These are phyloP conservation scores for Cafeteria roenbergensis DNA, from an alignment of 108 stramenopile genomes.

Conservation along the genomic window DNA sequence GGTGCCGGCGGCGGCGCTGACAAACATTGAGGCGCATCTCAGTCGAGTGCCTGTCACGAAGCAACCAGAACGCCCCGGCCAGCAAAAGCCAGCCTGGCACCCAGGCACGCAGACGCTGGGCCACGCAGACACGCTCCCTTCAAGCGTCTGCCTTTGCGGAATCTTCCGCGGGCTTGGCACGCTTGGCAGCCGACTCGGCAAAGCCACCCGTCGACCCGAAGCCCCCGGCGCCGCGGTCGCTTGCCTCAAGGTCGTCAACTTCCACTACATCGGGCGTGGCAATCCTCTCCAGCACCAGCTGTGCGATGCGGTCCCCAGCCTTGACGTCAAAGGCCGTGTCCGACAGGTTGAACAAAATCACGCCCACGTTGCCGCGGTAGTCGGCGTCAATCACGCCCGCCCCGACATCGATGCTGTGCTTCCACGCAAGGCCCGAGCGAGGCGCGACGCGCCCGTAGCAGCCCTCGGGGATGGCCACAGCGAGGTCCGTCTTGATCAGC, in stretches of 20 bases:
- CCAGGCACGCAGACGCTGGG: no score
- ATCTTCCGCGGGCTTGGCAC: no score
- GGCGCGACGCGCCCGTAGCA: slow-evolving; percentile 74
- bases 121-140: no score
- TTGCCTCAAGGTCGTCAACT: slow-evolving; percentile 66
- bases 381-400: slow-evolving; percentile 95
- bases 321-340: slow-evolving; percentile 61
- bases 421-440: slow-evolving; percentile 66
- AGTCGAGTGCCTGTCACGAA: no score
- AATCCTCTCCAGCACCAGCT: slow-evolving; percentile 86
- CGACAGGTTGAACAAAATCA: slow-evolving; percentile 90
- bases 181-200: no score
- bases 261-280: slow-evolving; percentile 60
- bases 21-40: no score
- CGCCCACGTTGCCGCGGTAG: slow-evolving; percentile 89
- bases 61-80: no score
- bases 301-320: slow-evolving; percentile 88
- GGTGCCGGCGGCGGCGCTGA: no score
- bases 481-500: slow-evolving; percentile 76
- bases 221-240: slow-evolving; percentile 66
- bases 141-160: no score
- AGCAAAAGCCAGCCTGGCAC: no score
- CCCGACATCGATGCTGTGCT: slow-evolving; percentile 84
- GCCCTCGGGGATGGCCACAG: slow-evolving; percentile 73
- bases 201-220: slow-evolving; percentile 77